Conservation (phyloP, 331 rosid species). For the Phaseolus coccineus region DNA sequence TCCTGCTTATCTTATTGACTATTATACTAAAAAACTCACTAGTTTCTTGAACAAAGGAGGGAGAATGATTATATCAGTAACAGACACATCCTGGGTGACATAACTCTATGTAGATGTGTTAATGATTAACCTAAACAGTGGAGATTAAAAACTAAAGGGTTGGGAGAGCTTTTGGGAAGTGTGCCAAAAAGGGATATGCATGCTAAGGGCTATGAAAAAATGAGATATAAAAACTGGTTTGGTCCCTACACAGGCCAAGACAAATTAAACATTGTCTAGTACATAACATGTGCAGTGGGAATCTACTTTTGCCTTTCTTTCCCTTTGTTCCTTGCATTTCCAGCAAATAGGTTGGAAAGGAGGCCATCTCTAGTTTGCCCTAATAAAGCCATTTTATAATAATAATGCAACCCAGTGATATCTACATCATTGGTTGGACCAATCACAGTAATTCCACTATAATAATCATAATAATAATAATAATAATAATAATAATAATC, state of each 20-base stretch:
- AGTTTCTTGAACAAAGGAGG: slow-evolving; percentile 15
- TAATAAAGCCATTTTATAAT: slow-evolving; percentile 40
- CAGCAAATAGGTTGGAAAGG: slow-evolving; percentile 72
- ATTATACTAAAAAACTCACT: neutral
- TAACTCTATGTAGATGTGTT: neutral
- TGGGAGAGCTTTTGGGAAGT: slow-evolving; percentile 32
- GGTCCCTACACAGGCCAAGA: slow-evolving; percentile 61
- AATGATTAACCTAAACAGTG: neutral
- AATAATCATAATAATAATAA: slow-evolving; percentile 28
- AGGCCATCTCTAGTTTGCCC: slow-evolving; percentile 55
- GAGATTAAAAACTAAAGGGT: neutral
- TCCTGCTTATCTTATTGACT: neutral
- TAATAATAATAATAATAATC: neutral
- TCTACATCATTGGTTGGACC: slow-evolving; percentile 47
- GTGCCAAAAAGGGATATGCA: slow-evolving; percentile 45
- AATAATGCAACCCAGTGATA: slow-evolving; percentile 40
- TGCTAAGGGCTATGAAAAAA: slow-evolving; percentile 46
- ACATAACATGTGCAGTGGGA: slow-evolving; percentile 68
- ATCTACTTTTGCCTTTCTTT: slow-evolving; percentile 62
- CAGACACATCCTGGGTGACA: slow-evolving; percentile 9
- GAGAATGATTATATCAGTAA: slow-evolving; percentile 17
- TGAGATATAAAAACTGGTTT: slow-evolving; percentile 34
- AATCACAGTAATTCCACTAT: slow-evolving; percentile 39
- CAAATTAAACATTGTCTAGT: slow-evolving; percentile 67
- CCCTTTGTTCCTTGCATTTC: slow-evolving; percentile 69